These are phyloP conservation scores for Sophora flavescens DNA, from an alignment of 306 rosid genomes.

Conservation along the genomic window DNA sequence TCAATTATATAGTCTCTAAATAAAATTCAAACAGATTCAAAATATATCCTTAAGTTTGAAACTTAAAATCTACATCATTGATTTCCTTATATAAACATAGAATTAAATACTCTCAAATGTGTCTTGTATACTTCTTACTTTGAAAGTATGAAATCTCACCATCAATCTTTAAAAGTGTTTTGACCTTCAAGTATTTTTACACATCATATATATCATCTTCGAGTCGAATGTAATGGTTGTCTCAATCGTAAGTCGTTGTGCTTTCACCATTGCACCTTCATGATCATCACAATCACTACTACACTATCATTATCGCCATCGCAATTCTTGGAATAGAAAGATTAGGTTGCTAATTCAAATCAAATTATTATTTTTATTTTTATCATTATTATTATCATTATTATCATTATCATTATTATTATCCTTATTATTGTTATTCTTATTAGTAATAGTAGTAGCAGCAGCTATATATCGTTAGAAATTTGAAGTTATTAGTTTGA, in stretches of 20 bases:
- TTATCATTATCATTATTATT: too few relatives aligned
- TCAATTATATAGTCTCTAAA: too few relatives aligned
- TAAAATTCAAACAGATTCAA: too few relatives aligned
- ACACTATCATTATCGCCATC: conserved; percentile 47
- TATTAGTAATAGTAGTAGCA: too few relatives aligned
- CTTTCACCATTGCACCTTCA: conserved; percentile 39
- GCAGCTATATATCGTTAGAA: background rate
- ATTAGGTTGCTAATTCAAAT: conserved; percentile 33
- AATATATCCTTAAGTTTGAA: too few relatives aligned
- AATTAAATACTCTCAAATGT: conserved; percentile 1
- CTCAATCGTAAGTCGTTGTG: conserved; percentile 43
- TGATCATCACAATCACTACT: conserved; percentile 37
- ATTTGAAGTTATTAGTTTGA: conserved; percentile 37
- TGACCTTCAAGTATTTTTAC: conserved; percentile 43
- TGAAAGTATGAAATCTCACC: conserved; percentile 38
- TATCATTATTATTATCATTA: too few relatives aligned
- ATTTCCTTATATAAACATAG: too few relatives aligned
- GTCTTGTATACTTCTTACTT: conserved; percentile 11
- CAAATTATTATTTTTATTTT: too few relatives aligned
- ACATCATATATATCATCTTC: conserved; percentile 27
- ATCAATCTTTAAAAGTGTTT: conserved; percentile 25
- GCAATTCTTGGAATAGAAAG: conserved; percentile 37
- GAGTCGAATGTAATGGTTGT: conserved; percentile 27
- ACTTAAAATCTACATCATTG: too few relatives aligned
- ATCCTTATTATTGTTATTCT: too few relatives aligned